Conservation (phyloP, 192 early-diverging fungal species). For the Cetraspora pellucida region DNA sequence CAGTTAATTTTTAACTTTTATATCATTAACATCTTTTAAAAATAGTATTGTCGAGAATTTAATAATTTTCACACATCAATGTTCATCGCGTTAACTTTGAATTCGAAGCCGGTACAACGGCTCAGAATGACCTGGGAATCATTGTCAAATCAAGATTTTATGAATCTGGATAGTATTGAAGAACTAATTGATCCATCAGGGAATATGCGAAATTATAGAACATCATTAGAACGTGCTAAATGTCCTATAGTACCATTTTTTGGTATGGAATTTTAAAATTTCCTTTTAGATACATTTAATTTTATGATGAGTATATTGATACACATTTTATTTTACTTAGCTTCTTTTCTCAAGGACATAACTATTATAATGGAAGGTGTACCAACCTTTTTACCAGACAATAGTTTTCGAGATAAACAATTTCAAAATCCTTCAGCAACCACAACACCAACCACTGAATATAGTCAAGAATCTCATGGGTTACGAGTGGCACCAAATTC, state of each 20-base stretch:
- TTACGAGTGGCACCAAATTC: background rate
- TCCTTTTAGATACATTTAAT: background rate
- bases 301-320: background rate
- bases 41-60: constrained; percentile 50
- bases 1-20: background rate
- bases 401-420: background rate
- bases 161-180: constrained; percentile 54
- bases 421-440: background rate
- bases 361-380: constrained; percentile 78
- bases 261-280: constrained; percentile 37
- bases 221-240: constrained; percentile 50
- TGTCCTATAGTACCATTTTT: constrained; percentile 63
- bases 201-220: constrained; percentile 70
- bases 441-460: background rate
- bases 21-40: background rate
- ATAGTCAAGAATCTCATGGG: background rate
- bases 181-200: constrained; percentile 59
- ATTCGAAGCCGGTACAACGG: constrained; percentile 56
- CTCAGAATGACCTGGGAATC: constrained; percentile 61
- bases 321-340: constrained; percentile 21
- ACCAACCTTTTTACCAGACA: constrained; percentile 43
- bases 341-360: constrained; percentile 71
- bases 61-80: constrained; percentile 72
- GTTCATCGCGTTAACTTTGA: constrained; percentile 64
- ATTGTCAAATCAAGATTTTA: constrained; percentile 50